phyloP scores from a whole-genome alignment of 257 asterid species.

The Fraxinus pennsylvanica region DNA sequence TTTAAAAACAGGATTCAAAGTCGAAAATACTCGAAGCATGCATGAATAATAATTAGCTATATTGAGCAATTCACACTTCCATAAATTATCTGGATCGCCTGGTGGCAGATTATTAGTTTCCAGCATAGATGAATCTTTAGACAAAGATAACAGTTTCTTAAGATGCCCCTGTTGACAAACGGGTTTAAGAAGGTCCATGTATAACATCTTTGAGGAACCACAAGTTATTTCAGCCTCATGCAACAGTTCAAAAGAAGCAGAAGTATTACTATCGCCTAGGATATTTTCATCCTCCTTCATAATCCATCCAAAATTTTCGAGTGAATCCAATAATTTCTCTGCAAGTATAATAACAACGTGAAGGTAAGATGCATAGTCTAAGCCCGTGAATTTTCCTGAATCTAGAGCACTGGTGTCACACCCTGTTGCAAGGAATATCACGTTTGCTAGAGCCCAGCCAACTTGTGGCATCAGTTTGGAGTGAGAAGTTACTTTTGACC shows the following conservation, averaged over 20 bases:
- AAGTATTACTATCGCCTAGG: constrained; percentile 39
- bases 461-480: constrained; percentile 58
- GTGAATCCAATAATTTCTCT: constrained; percentile 53
- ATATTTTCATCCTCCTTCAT: constrained; percentile 46
- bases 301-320: constrained; percentile 50
- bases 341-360: constrained; percentile 59
- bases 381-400: constrained; percentile 63
- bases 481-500: constrained; percentile 33
- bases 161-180: constrained; percentile 86
- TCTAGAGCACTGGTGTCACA: constrained; percentile 40
- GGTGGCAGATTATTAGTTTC: constrained; percentile 37
- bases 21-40: constrained; percentile 73
- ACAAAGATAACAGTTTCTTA: constrained; percentile 57
- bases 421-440: constrained; percentile 67
- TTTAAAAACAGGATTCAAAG: constrained; percentile 66
- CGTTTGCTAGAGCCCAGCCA: constrained; percentile 90
- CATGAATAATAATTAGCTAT: constrained; percentile 75
- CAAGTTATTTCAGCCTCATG: constrained; percentile 43
- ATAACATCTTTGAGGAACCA: constrained; percentile 58
- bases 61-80: constrained; percentile 54
- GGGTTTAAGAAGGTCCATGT: constrained; percentile 68
- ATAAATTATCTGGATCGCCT: constrained; percentile 28
- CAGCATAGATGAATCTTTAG: constrained; percentile 37
- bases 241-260: constrained; percentile 41
- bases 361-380: constrained; percentile 66